Evolutionary conservation across 371 early-diverging fungal genomes (phyloP).

Genomic region (Gilbertella persicaria): DNA sequence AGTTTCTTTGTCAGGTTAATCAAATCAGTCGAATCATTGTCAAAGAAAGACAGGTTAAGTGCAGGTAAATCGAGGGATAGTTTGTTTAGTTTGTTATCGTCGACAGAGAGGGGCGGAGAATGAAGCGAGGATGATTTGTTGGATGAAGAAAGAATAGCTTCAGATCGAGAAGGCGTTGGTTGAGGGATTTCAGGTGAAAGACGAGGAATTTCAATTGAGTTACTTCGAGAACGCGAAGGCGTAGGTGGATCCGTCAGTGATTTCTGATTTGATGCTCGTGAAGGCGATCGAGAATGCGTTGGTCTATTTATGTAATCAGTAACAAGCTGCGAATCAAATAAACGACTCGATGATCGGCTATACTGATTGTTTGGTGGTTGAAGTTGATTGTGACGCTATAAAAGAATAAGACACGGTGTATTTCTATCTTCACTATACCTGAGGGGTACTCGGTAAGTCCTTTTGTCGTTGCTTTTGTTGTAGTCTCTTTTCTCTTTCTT

Average conservation of each 20-base stretch:
- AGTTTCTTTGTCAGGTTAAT: conserved; percentile 43
- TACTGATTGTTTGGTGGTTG: neutral
- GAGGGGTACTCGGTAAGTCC: conserved; percentile 8
- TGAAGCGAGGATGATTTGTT: conserved; percentile 8
- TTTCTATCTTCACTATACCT: too few species aligned
- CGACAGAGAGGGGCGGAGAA: conserved; percentile 23
- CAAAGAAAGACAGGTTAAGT: conserved; percentile 46
- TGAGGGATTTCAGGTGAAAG: conserved; percentile 11
- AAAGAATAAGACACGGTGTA: too few species aligned
- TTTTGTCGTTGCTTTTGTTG: conserved; percentile 11
- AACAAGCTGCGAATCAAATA: conserved; percentile 14
- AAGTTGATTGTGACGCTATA: neutral
- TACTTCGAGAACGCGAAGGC: conserved; percentile 41
- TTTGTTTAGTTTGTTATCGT: conserved; percentile 3
- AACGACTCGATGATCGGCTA: conserved; percentile 13
- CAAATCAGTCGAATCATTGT: conserved; percentile 47
- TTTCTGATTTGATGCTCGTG: neutral
- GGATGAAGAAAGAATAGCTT: conserved; percentile 9
- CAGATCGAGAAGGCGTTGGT: conserved; percentile 24
- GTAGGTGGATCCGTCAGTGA: conserved; percentile 25
- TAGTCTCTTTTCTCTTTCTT: conserved; percentile 35
- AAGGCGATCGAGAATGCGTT: neutral
- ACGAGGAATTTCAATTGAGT: conserved; percentile 32
- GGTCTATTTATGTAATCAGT: conserved; percentile 11
- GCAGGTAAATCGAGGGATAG: conserved; percentile 22